These are phyloP conservation scores for Lentinula sp. DNA, from an alignment of 768 basidiomycete genomes.

Conservation along the genomic window DNA sequence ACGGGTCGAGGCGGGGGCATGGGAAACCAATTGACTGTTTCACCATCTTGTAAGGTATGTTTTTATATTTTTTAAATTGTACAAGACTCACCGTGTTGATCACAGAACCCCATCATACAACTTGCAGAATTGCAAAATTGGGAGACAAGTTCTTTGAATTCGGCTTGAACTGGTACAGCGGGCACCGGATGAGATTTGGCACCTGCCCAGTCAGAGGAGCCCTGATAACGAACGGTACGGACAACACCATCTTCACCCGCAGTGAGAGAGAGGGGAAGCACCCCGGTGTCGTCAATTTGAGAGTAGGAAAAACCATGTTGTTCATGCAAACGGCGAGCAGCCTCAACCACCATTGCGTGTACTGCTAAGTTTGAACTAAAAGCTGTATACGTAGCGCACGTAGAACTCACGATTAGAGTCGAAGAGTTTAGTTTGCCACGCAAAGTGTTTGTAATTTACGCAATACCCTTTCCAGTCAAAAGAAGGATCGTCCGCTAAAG, in stretches of 20 bases:
- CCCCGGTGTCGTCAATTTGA: conserved; percentile 40
- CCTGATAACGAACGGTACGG: conserved; percentile 22
- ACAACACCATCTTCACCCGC: background rate
- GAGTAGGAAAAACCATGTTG: conserved; percentile 30
- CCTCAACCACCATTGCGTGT: conserved; percentile 46
- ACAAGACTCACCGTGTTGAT: background rate
- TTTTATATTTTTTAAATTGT: background rate
- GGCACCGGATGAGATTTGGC: background rate
- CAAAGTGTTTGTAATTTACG: conserved; percentile 34
- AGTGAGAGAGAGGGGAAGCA: conserved; percentile 36
- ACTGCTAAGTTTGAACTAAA: conserved; percentile 20
- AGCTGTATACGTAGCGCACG: background rate
- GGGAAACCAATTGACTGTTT: conserved; percentile 2
- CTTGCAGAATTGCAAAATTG: conserved; percentile 4
- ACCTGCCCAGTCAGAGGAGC: background rate
- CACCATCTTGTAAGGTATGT: background rate
- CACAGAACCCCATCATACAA: conserved; percentile 3
- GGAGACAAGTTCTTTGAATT: background rate
- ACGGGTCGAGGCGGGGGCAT: background rate
- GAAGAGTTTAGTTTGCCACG: conserved; percentile 39
- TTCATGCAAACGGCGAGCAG: conserved; percentile 34
- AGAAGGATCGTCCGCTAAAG: conserved; percentile 52
- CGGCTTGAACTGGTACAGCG: background rate
- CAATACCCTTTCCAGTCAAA: conserved; percentile 40
- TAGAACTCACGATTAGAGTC: conserved; percentile 35